Evolutionary conservation across 2,329 filamentous ascomycete genomes (phyloP), one percentile per base, ranked within the genome.

Genomic region (Daldinia sp.): DNA sequence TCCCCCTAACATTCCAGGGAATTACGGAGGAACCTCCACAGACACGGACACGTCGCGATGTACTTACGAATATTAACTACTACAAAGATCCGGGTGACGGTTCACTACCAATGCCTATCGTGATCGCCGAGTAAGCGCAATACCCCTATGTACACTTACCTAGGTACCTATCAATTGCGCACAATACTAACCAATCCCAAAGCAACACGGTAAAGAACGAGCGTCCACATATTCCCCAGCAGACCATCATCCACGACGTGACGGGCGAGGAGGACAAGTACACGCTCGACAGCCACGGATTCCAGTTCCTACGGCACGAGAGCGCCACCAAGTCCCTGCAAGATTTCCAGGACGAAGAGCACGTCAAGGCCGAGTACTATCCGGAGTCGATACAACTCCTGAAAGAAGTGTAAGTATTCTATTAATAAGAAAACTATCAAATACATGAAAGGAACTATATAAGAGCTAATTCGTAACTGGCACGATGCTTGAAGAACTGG

Each of bases 351-450:
- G 85, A 90, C 75, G 88, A 91, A 57, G 84, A 85, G 2, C 81
- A 83, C 28, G 89, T 95, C 74, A 82, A 87, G 73, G 73, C 80
- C 1, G 80, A 84, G 28, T 95, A 94, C 81, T 95, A 94, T 78
- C 87, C 89, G 0, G 92, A 94, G 77, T 87, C 92, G 23, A 88
- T 90, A 78, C 79, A 87, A 58, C 79, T 94, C 28, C 76, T 94
- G 0, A 90, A 89, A 60, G 83, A 87, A 1, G 83, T 78, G 76
- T 78, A 69, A 72, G 71, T 5, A 12, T 30, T n/a, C 3, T 15
- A 4, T 33, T 33, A 37, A 6, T 2, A 23, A 23, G 20, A 23
- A 23, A 23, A 23, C 28, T 35, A 15, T 5, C 35, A 13, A 39
- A 15, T 39, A 4, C 35, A 39, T 13, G 35, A 23, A 39, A 2